Evolutionary conservation across 495 filamentous ascomycete species (phyloP), one percentile per base, ranked within the genome.

Genomic region (Xylaria curta): DNA sequence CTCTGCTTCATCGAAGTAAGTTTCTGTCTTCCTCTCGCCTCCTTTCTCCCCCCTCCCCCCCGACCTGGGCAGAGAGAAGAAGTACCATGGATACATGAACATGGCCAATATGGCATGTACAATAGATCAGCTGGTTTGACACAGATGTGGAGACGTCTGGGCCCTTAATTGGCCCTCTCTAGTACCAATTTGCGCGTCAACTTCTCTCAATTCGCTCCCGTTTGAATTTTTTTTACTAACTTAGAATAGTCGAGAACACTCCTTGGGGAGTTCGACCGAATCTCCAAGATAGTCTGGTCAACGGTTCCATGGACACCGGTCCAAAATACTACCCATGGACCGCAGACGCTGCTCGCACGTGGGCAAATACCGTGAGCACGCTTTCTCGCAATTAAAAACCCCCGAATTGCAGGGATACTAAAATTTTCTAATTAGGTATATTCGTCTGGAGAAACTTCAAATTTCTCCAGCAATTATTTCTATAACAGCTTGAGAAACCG

Each of bases 401-500:
- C 33, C 13, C 21, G 15, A 15, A 42, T 21, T 36, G 19, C n/a
- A 21, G 4, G 28, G 4, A 33, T 44, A 24, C 36, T 54, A n/a
- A n/a, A n/a, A 68, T 6, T 24, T 56, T 13, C 19, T 3, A n/a
- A 44, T 21, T 5, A 68, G 65, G 65, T 68, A 10, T 68, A 68
- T 9, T 40, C 31, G 8, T 46, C 65, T 12, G 65, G 65, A 24
- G 65, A 68, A 19, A 66, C 74, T 5, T 75, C 80, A 31, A 71
- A 58, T 12, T 81, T 80, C 68, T 72, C 78, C 53, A 53, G 74
- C 56, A 79, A 79, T 66, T 82, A 82, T 69, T 77, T 82, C 70
- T 10, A 75, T 17, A 73, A n/a, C 0, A 72, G 78, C 61, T 66
- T 83, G 21, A 71, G 64, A 33, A 51, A 19, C 21, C 75, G 81